phyloP scores from a whole-genome alignment of 2,329 filamentous ascomycete genomes.

The Diaporthe sp. region DNA sequence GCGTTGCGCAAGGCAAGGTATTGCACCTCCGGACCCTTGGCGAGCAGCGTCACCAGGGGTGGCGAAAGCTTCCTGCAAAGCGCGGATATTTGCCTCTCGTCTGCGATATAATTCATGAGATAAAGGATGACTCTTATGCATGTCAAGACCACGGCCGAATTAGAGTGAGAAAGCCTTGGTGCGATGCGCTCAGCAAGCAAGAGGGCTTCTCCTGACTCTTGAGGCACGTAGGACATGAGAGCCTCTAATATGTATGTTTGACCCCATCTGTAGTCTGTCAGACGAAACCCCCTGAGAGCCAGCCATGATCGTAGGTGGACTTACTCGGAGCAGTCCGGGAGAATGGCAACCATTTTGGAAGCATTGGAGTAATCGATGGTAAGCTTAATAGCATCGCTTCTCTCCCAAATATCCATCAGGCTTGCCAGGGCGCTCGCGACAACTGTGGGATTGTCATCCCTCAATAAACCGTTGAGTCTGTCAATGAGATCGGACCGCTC shows the following conservation, averaged over 20 bases:
- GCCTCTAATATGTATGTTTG: slow-evolving; percentile 99
- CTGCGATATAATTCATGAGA: slow-evolving; percentile 97
- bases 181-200: slow-evolving; percentile 93
- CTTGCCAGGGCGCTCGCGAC: slow-evolving; percentile 92
- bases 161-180: slow-evolving; percentile 95
- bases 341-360: slow-evolving; percentile 96
- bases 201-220: slow-evolving; percentile 87
- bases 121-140: slow-evolving; percentile 97
- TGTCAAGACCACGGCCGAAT: slow-evolving; percentile 94
- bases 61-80: slow-evolving; percentile 94
- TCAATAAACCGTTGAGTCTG: slow-evolving; percentile 85
- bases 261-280: slow-evolving; percentile 76
- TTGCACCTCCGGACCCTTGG: slow-evolving; percentile 98
- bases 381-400: slow-evolving; percentile 96
- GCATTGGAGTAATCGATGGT: slow-evolving; percentile 98
- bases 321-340: slow-evolving; percentile 97
- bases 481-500: slow-evolving; percentile 94
- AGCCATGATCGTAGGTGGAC: slow-evolving; percentile 46
- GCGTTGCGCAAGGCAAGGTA: slow-evolving; percentile 95
- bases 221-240: slow-evolving; percentile 96
- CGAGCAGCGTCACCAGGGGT: slow-evolving; percentile 91
- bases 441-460: slow-evolving; percentile 97
- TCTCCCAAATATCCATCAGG: slow-evolving; percentile 98
- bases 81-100: slow-evolving; percentile 86
- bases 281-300: background rate